Conservation (phyloP, 345 rosid species). For the Gossypium rotundifolium region DNA sequence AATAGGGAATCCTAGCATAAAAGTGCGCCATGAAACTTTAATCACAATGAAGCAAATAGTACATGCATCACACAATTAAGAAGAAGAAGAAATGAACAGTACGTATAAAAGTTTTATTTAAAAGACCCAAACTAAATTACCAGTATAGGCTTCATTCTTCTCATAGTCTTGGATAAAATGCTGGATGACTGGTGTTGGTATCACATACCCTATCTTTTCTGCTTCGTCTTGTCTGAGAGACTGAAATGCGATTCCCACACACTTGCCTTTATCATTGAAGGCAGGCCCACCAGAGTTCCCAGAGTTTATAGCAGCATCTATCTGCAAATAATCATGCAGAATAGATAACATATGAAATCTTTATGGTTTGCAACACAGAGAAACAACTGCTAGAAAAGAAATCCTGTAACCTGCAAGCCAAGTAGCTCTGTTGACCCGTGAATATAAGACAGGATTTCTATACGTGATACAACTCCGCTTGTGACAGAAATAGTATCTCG, state of each 20-base stretch:
- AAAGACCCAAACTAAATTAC: constrained; percentile 19
- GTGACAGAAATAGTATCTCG: constrained; percentile 75
- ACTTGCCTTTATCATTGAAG: constrained; percentile 59
- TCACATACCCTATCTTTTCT: constrained; percentile 68
- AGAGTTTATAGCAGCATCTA: constrained; percentile 72
- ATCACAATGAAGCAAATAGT: not conserved
- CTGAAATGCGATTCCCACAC: constrained; percentile 79
- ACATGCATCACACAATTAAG: not conserved
- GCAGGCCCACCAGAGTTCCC: constrained; percentile 83
- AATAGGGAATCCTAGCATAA: constrained; percentile 52
- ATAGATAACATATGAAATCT: not conserved
- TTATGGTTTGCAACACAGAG: not conserved
- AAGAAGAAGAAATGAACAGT: not conserved
- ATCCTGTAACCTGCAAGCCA: constrained; percentile 52
- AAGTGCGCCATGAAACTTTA: not conserved
- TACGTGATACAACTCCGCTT: constrained; percentile 71
- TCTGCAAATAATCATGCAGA: constrained; percentile 30
- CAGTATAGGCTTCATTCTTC: constrained; percentile 63
- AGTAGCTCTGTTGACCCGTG: constrained; percentile 70
- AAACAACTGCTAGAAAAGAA: not conserved
- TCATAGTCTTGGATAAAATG: constrained; percentile 62
- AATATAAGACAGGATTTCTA: constrained; percentile 62
- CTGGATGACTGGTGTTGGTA: constrained; percentile 64
- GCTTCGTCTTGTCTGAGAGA: constrained; percentile 71
- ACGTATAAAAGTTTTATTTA: not conserved